Percentiles rank a stretch among this genome's conserved stretches.
These are phyloP conservation scores for Diaporthe sp. DNA, from an alignment of 2,329 filamentous ascomycete species.

Conservation along the genomic window DNA sequence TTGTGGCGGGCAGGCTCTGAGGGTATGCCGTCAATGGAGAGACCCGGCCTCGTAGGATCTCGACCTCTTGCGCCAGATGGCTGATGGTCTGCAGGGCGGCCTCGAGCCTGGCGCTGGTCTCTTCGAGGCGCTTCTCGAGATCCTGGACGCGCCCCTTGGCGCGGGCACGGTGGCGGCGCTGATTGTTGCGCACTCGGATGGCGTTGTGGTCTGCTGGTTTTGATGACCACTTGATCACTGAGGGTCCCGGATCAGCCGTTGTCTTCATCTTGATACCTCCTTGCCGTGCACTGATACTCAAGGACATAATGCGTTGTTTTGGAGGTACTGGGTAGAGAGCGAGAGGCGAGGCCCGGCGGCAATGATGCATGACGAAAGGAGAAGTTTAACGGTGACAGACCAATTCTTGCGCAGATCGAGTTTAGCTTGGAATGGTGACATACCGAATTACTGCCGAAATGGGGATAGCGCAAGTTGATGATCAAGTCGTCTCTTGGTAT, in stretches of 20 bases:
- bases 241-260: not conserved
- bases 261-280: not conserved
- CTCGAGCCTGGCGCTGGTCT: slow-evolving; percentile 41
- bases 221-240: slow-evolving; percentile 44
- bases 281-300: fast-evolving
- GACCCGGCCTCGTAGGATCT: not conserved
- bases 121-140: slow-evolving; percentile 50
- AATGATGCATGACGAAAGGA: slow-evolving; percentile 24
- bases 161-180: slow-evolving; percentile 62
- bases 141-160: slow-evolving; percentile 54
- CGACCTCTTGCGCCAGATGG: slow-evolving; percentile 32
- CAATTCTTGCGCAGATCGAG: slow-evolving; percentile 32
- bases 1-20: not conserved
- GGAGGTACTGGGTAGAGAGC: not conserved
- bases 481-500: not conserved
- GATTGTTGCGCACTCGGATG: slow-evolving; percentile 62
- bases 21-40: not conserved
- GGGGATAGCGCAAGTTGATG: not conserved
- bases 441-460: slow-evolving; percentile 18
- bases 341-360: slow-evolving; percentile 28
- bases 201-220: slow-evolving; percentile 49
- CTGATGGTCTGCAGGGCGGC: slow-evolving; percentile 41
- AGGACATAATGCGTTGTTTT: not conserved
- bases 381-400: slow-evolving; percentile 43
- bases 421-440: slow-evolving; percentile 34